Base-by-base conservation (phyloP, 2,329 filamentous ascomycete species). In the Zymoseptoria crescenta region DNA sequence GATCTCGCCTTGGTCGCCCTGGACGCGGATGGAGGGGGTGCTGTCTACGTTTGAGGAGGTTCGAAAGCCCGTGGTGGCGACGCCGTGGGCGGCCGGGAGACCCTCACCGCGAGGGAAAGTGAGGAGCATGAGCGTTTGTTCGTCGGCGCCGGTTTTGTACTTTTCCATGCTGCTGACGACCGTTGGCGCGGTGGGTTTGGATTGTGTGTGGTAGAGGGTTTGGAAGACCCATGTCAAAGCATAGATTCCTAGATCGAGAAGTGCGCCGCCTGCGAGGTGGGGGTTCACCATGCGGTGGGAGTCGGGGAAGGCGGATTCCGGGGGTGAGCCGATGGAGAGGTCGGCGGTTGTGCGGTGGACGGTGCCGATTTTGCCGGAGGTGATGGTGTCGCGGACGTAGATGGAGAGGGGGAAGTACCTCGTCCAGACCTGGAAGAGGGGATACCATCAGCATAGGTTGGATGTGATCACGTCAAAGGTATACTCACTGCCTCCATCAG, bases 221-320 rank as follows among this genome's bases (percentile, higher is more conserved):
- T 96, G 90, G 81, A 93, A 95, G 6, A 94, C 82, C 91, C 91
- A 96, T 30, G 90, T 95, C 62, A 96, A 76, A 52, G 89, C 84
- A 77, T 96, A 96, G 74, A 96, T 88, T 62, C 91, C 91, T 59
- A 96, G 79, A 74, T 96, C 91, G 55, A 96, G 81, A 57, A 95
- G 77, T 1, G 87, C 87, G 56, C 91, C 91, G 29, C 91, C 91
- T 0, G 91, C 91, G 51, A 96, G 80, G 68, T 92, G 87, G 20
- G 81, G 80, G 74, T 95, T 95, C 63, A 96, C 83, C 84, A 96
- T 91, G 56, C 91, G 86, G 76, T 91, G 80, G 55, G 80, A 77
- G 68, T 85, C 81, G 49, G 81, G 77, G 65, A 79, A 83, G 57
- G 83, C 77, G 57, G 80, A 82, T 67, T 88, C 81, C 1, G 83